Conservation (phyloP, 495 filamentous ascomycete genomes). For the Neurospora sp. region DNA sequence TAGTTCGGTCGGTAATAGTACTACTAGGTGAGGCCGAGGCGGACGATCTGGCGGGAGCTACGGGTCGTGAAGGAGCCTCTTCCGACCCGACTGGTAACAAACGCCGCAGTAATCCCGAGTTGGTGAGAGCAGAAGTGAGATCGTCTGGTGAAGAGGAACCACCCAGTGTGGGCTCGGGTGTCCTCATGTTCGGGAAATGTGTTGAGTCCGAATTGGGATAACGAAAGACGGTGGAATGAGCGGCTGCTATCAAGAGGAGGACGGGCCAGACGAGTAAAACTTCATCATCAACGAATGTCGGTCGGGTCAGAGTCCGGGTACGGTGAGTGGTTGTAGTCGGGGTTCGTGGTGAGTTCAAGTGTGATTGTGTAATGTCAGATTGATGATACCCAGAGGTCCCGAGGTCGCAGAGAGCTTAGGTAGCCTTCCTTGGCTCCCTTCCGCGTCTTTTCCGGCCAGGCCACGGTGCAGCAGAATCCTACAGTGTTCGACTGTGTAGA, state of each 20-base stretch:
- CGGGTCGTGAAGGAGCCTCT: neutral
- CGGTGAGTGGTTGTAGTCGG: neutral
- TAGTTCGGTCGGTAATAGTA: neutral
- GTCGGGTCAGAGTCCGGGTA: neutral
- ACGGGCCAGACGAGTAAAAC: neutral
- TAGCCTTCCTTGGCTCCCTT: neutral
- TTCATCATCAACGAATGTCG: neutral
- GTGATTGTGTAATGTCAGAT: neutral
- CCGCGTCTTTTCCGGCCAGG: neutral
- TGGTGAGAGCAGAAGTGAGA: neutral
- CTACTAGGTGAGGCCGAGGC: neutral
- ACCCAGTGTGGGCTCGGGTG: neutral
- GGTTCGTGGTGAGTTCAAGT: neutral
- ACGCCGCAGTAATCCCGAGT: neutral
- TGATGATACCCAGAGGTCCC: neutral
- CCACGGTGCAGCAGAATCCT: neutral
- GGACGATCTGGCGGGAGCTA: neutral
- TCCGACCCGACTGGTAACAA: neutral
- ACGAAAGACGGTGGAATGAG: neutral
- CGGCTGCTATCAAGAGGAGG: neutral
- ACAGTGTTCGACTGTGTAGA: neutral
- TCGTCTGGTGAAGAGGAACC: neutral
- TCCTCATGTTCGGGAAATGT: neutral
- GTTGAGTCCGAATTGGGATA: neutral
- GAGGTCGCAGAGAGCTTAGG: neutral